These are phyloP conservation scores for Bacidia gigantensis DNA, from an alignment of 495 filamentous ascomycete species.

Conservation along the genomic window DNA sequence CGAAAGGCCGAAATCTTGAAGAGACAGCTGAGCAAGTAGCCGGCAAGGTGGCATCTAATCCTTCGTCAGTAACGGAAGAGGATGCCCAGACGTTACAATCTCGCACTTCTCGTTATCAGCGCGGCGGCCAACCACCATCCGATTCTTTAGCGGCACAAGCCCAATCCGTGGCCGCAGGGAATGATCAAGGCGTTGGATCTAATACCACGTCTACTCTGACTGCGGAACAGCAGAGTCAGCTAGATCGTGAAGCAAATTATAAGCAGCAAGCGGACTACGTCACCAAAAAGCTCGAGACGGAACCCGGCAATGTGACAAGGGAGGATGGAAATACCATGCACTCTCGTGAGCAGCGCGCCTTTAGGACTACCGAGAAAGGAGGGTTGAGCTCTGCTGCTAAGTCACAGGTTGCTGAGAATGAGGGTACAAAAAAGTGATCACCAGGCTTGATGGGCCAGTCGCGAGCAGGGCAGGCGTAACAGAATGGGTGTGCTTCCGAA, in stretches of 20 bases:
- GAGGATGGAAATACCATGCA: conserved; percentile 22
- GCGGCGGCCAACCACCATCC: conserved; percentile 7
- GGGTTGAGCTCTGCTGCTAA: conserved; percentile 12
- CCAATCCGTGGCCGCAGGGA: conserved; percentile 12
- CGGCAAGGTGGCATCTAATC: conserved; percentile 8
- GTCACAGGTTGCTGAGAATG: conserved; percentile 12
- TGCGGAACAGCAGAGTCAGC: conserved; percentile 16
- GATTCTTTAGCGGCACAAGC: conserved; percentile 7
- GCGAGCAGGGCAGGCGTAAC: too few species aligned
- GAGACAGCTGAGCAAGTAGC: conserved; percentile 3
- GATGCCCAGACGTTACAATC: conserved; percentile 20
- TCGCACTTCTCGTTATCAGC: conserved; percentile 19
- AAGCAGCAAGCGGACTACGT: conserved; percentile 17
- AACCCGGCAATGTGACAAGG: conserved; percentile 21
- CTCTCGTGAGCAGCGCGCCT: conserved; percentile 21
- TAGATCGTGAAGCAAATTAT: conserved; percentile 22
- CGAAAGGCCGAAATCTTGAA: conserved; percentile 16
- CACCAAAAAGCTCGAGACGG: conserved; percentile 15
- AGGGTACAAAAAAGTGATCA: conserved; percentile 19
- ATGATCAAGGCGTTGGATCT: conserved; percentile 4
- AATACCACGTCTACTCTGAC: background rate
- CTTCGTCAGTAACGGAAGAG: conserved; percentile 14
- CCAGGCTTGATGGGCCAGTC: too few species aligned
- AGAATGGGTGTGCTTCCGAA: too few species aligned
- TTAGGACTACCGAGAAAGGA: conserved; percentile 22